Base-by-base conservation (phyloP, 2,329 filamentous ascomycete genomes). In the Fusarium bactridioides region DNA sequence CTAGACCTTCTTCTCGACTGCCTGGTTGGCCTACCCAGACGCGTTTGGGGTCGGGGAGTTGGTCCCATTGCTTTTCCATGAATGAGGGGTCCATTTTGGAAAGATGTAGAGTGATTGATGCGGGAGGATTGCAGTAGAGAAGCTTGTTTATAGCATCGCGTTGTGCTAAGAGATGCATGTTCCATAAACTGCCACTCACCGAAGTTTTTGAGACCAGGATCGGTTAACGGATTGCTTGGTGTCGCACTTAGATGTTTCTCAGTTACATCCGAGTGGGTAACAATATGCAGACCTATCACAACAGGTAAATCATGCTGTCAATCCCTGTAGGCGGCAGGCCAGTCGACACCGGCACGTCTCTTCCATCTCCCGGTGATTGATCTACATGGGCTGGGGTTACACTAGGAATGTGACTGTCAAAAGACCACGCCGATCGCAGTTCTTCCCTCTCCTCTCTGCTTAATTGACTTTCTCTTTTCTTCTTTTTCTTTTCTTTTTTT, bases 1-100 rank as follows among this genome's bases (percentile, higher is more conserved):
- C 87, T 2, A 88, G 78, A 8, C 87, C 87, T 78, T 89, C 87
- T 57, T 87, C 84, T 35, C 76, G 77, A 13, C 83, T 85, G 10
- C 82, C 83, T 0, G 86, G 83, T 13, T 78, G 67, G 9, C 82
- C 84, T 21, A 82, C 73, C 86, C 86, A 88, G 38, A 87, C 84
- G 35, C 82, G 83, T 31, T 80, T 83, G 11, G 82, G 83, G 61
- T 88, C 83, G 4, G 85, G 83, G 19, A 88, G 83, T 77, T 69
- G 69, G 60, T 41, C 81, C 69, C 69, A 72, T 13, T 27, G 18
- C 33, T 43, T 58, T 48, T 72, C 69, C 69, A 72, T 72, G 3
- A 54, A 31, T 4, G 69, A 72, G 25, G 69, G 48, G 38, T 72
- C 69, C 69, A 72, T 65, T 40, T 12, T 40, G 21, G 35, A 3